Conservation (phyloP, 202 grass and related monocot genomes). For the Bolboschoenoplectus hybrid region DNA sequence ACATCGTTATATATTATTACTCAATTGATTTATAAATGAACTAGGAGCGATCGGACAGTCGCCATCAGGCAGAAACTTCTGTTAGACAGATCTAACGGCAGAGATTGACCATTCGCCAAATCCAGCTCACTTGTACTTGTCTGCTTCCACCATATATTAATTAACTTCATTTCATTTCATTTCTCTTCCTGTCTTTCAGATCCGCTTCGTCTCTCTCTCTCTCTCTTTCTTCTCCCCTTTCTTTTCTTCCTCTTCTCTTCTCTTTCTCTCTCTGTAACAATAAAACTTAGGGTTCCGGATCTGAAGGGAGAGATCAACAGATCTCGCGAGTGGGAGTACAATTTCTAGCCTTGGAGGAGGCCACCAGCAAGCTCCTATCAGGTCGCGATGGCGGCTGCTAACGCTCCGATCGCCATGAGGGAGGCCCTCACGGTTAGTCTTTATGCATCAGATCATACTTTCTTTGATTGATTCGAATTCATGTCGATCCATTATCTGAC, state of each 20-base stretch:
- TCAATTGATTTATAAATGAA: background rate
- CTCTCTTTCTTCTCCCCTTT: background rate
- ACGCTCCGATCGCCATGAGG: constrained; percentile 76
- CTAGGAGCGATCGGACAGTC: constrained; percentile 26
- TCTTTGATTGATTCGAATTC: constrained; percentile 6
- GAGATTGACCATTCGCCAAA: constrained; percentile 30
- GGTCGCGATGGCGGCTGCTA: constrained; percentile 81
- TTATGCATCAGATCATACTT: constrained; percentile 18
- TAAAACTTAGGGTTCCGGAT: constrained; percentile 28
- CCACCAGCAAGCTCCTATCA: background rate
- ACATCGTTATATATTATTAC: background rate
- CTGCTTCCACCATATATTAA: constrained; percentile 33
- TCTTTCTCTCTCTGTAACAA: constrained; percentile 19
- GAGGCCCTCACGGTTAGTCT: constrained; percentile 68
- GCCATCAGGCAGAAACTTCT: constrained; percentile 20
- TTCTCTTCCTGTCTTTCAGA: background rate
- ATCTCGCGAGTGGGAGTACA: constrained; percentile 11
- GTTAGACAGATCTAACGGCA: constrained; percentile 31
- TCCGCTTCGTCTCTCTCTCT: constrained; percentile 29
- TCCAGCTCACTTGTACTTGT: constrained; percentile 39
- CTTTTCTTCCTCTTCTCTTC: background rate
- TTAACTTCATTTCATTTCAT: constrained; percentile 29
- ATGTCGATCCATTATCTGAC: constrained; percentile 4
- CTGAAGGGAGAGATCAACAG: constrained; percentile 32
- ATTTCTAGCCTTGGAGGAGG: background rate